These are phyloP conservation scores for Aphanomyces euteiches DNA, from an alignment of 352 stramenopile genomes.

Conservation along the genomic window DNA sequence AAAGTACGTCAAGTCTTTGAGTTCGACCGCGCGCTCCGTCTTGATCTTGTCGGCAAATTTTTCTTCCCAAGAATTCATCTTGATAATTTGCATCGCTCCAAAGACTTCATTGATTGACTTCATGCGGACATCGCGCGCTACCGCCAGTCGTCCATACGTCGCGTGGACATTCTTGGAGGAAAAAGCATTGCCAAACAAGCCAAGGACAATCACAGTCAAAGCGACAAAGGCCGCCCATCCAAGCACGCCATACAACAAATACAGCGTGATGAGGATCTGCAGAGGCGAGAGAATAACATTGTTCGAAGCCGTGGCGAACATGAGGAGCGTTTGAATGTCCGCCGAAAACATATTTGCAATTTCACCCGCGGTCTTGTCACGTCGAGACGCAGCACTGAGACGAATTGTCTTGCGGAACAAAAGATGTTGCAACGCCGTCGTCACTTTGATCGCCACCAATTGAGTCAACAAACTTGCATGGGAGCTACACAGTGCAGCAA, in stretches of 20 bases:
- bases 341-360: constrained; percentile 44
- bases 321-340: constrained; percentile 37
- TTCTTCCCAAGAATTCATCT: constrained; percentile 93
- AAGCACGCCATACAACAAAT: constrained; percentile 43
- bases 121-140: constrained; percentile 80
- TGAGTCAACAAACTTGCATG: not conserved
- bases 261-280: constrained; percentile 38
- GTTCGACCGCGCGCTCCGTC: constrained; percentile 34
- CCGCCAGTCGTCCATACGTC: constrained; percentile 71
- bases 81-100: constrained; percentile 92
- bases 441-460: not conserved
- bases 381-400: not conserved
- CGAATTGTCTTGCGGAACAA: constrained; percentile 1
- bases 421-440: not conserved
- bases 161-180: constrained; percentile 46
- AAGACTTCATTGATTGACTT: constrained; percentile 89
- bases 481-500: not conserved
- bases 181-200: constrained; percentile 40
- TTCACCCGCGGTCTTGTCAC: constrained; percentile 28
- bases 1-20: constrained; percentile 42
- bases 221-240: constrained; percentile 41
- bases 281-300: constrained; percentile 43
- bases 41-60: constrained; percentile 40
- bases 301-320: constrained; percentile 43
- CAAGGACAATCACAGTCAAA: constrained; percentile 36